These are phyloP conservation scores for Turnera subulata DNA, from an alignment of 345 rosid species.

Conservation along the genomic window DNA sequence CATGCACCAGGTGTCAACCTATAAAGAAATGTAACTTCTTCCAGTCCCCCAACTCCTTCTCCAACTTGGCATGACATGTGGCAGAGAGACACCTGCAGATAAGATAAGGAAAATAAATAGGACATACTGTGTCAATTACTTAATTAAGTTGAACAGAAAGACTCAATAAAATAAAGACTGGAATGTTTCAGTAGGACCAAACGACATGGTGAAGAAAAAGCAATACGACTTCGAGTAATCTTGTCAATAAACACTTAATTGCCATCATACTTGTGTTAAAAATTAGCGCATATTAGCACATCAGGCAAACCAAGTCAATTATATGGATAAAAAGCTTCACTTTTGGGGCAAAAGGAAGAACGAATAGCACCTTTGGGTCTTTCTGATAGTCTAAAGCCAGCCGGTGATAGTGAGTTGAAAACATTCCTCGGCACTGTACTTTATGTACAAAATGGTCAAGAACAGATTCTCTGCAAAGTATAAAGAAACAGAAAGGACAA, in stretches of 20 bases:
- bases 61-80: slow-evolving; percentile 96
- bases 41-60: slow-evolving; percentile 52
- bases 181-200: no score
- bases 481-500: background rate
- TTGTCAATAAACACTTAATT: no score
- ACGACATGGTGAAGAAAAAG: no score
- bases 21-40: slow-evolving; percentile 89
- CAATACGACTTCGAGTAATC: no score
- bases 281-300: background rate
- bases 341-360: background rate
- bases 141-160: no score
- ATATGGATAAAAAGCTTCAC: background rate
- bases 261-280: no score
- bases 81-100: slow-evolving; percentile 70
- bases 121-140: no score
- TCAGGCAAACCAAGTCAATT: no score
- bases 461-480: slow-evolving; percentile 68
- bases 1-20: slow-evolving; percentile 78
- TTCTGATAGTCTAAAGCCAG: slow-evolving; percentile 66
- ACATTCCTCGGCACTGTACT: slow-evolving; percentile 85
- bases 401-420: slow-evolving; percentile 94
- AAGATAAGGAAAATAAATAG: slow-evolving; percentile 2
- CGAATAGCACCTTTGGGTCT: slow-evolving; percentile 45
- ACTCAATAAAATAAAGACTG: background rate
- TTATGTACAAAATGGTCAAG: slow-evolving; percentile 78